Evolutionary conservation across 495 filamentous ascomycete species (phyloP), one percentile per base, ranked within the genome.

Genomic region (Venustampulla echinocandica): DNA sequence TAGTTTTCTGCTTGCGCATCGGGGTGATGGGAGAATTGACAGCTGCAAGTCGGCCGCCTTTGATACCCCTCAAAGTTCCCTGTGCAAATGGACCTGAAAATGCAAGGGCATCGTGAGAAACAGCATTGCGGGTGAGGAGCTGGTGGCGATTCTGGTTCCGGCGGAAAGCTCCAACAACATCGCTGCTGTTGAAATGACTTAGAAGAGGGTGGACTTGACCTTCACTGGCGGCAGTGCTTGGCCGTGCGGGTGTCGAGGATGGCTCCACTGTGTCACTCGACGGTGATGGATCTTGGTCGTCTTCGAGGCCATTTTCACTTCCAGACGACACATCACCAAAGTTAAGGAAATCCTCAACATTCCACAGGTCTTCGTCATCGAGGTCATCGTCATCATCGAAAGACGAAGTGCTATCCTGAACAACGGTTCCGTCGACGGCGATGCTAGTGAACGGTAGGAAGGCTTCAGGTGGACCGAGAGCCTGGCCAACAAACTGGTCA

Each of bases 131-230:
- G 60, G 78, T 79, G 46, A 84, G 69, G 27, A 82, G 72, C 52
- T 84, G 75, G 57, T 85, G 81, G 47, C 81, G 79, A 57, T 77
- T 77, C 61, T 90, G 82, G 57, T 89, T 84, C 28, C 77, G 77
- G 32, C 85, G 83, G 67, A 90, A 92, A 6, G 84, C 81, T 24
- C 82, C 84, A 48, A 89, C 84, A 28, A 81, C 73, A 42, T 79
- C 76, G 22, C 30, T 39, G 34, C 75, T 69, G 53, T 82, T 77
- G 44, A 88, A 77, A 47, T 87, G 84, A 43, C 77, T 77, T 28
- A 89, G 68, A 56, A 80, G 76, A 17, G 61, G 73, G 58, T 61
- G 65, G 52, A 56, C 61, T 52, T 60, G 58, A 43, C 77, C 73
- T 32, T 70, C 70, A 58, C 73, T 77, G 35, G 62, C 73, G 33